phyloP scores from a whole-genome alignment of 352 stramenopile genomes.

The Phytophthora gonapodyides region DNA sequence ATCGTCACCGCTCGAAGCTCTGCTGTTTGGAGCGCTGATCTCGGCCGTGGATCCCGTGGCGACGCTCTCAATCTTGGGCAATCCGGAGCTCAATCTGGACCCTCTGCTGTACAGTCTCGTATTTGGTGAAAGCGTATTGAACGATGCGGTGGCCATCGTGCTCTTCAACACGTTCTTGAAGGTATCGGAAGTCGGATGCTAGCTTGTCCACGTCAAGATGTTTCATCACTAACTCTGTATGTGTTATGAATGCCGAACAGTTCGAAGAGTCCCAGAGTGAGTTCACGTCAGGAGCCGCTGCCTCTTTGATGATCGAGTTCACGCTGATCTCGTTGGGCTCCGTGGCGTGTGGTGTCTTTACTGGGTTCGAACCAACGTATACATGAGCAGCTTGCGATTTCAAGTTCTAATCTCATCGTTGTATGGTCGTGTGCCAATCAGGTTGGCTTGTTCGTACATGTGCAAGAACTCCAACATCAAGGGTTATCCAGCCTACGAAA shows the following conservation, averaged over 20 bases:
- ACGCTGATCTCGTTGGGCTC: slow-evolving; percentile 78
- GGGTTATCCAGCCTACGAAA: slow-evolving; percentile 78
- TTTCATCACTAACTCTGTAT: neutral
- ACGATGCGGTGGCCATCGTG: slow-evolving; percentile 98
- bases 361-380: slow-evolving; percentile 40
- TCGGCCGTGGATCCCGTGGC: slow-evolving; percentile 96
- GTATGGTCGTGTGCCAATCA: slow-evolving; percentile 17
- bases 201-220: neutral
- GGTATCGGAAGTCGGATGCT: slow-evolving; percentile 35
- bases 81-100: slow-evolving; percentile 91
- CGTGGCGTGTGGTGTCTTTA: slow-evolving; percentile 76
- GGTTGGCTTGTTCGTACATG: slow-evolving; percentile 80
- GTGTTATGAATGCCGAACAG: slow-evolving; percentile 18
- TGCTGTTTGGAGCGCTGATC: slow-evolving; percentile 96
- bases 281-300: slow-evolving; percentile 68
- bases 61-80: slow-evolving; percentile 96
- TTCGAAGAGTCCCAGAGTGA: slow-evolving; percentile 81
- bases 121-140: slow-evolving; percentile 97
- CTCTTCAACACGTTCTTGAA: slow-evolving; percentile 97
- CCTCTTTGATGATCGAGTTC: slow-evolving; percentile 76
- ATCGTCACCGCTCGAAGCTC: slow-evolving; percentile 92
- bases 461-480: slow-evolving; percentile 82
- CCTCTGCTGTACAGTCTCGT: slow-evolving; percentile 92
- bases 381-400: neutral
- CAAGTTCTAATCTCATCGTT: slow-evolving; percentile 1